Percentiles rank a stretch among this genome's conserved stretches.
Evolutionary conservation across 1,284 basidiomycete species (phyloP).

Genomic region (Pseudozyma thailandica): DNA sequence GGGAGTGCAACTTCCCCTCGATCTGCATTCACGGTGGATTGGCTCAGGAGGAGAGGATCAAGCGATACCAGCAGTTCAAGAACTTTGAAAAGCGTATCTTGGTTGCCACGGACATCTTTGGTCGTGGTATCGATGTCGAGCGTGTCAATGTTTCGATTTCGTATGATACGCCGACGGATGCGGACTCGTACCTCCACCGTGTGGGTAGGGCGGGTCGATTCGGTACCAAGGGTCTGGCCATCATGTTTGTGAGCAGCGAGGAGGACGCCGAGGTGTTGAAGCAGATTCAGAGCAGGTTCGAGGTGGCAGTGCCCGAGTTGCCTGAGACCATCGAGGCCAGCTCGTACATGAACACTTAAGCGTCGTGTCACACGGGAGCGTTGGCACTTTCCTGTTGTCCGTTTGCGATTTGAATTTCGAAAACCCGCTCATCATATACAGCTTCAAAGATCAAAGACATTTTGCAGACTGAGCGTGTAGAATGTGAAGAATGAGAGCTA

Average conservation of each 20-base stretch:
- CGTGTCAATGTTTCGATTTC: constrained; percentile 67
- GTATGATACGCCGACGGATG: constrained; percentile 89
- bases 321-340: constrained; percentile 88
- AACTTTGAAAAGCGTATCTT: constrained; percentile 94
- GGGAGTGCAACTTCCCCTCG: constrained; percentile 97
- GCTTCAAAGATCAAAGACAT: not conserved
- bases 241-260: constrained; percentile 93
- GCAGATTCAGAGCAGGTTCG: constrained; percentile 88
- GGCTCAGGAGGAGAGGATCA: constrained; percentile 94
- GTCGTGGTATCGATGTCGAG: constrained; percentile 68
- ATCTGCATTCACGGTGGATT: constrained; percentile 97
- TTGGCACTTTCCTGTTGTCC: not conserved
- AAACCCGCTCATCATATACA: not conserved
- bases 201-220: constrained; percentile 99
- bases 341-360: constrained; percentile 68
- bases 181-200: constrained; percentile 97
- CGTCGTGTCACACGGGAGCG: too few relatives aligned
- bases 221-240: constrained; percentile 99
- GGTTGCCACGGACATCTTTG: constrained; percentile 68
- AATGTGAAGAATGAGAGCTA: too few relatives aligned
- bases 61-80: constrained; percentile 98
- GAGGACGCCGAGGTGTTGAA: constrained; percentile 92
- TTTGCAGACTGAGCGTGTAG: too few relatives aligned
- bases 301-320: constrained; percentile 89
- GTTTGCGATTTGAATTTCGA: not conserved